A percentile compares a stretch with the other conserved stretches of the same genome.
Evolutionary conservation across 202 grass and related monocot genomes (phyloP).

Genomic region (Dendrocalamus latiflorus): DNA sequence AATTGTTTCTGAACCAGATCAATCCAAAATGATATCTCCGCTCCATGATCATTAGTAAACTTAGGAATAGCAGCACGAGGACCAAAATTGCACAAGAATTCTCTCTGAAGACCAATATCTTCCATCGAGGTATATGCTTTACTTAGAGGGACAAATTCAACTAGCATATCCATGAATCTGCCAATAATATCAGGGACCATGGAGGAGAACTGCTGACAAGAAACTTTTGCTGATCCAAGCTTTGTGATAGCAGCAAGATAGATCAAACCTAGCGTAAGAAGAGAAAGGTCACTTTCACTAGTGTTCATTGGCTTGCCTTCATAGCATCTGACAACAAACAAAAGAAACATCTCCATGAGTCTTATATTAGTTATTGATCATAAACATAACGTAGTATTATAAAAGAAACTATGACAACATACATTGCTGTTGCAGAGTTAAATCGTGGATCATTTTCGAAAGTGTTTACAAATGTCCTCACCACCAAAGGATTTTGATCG

Average conservation of each 20-base stretch:
- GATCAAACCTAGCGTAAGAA: constrained; percentile 82
- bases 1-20: constrained; percentile 85
- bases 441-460: constrained; percentile 82
- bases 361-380: not conserved
- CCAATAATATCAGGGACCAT: constrained; percentile 79
- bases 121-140: constrained; percentile 78
- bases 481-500: constrained; percentile 71
- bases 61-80: constrained; percentile 65
- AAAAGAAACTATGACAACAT: constrained; percentile 27
- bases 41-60: constrained; percentile 52
- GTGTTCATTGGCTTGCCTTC: constrained; percentile 45
- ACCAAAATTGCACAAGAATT: constrained; percentile 92
- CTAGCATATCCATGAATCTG: constrained; percentile 92
- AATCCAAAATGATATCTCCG: constrained; percentile 90
- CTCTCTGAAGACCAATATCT: constrained; percentile 82
- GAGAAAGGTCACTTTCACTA: constrained; percentile 72
- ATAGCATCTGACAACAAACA: constrained; percentile 48
- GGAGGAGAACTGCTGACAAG: constrained; percentile 85
- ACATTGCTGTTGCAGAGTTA: constrained; percentile 72
- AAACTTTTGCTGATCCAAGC: constrained; percentile 91
- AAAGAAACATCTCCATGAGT: constrained; percentile 12
- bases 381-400: not conserved
- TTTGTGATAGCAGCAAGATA: constrained; percentile 93
- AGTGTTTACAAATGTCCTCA: constrained; percentile 78
- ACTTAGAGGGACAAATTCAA: constrained; percentile 76